Percentiles rank a stretch among this genome's conserved stretches.
Evolutionary conservation across 2,329 filamentous ascomycete species (phyloP).

Genomic region (Fusarium floridanum): DNA sequence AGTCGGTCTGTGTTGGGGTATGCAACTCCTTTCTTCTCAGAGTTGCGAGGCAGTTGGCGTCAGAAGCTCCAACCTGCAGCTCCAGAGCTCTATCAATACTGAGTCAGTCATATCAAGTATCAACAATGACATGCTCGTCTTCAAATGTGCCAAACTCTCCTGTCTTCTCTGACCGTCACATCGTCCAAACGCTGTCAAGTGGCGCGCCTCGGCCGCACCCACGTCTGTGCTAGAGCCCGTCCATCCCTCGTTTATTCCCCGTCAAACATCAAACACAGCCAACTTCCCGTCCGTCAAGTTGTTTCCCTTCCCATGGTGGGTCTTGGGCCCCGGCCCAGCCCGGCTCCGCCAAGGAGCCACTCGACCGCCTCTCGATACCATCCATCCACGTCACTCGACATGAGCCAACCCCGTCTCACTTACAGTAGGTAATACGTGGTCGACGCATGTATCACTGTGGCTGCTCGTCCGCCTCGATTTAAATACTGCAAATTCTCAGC

Average conservation of each 20-base stretch:
- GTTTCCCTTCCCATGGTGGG: conserved; percentile 31
- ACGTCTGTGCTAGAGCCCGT: conserved; percentile 38
- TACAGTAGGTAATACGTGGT: conserved; percentile 13
- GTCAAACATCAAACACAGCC: conserved; percentile 39
- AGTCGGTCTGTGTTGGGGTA: conserved; percentile 1
- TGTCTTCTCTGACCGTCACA: not conserved
- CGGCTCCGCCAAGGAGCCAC: conserved; percentile 19
- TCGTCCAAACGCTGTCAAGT: conserved; percentile 25
- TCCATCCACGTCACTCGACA: conserved; percentile 39
- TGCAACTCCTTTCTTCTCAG: not conserved
- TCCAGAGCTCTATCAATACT: not conserved
- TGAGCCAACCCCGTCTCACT: conserved; percentile 34
- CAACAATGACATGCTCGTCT: not conserved
- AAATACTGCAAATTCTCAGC: not conserved
- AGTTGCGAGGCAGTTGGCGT: not conserved
- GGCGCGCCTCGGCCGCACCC: conserved; percentile 42
- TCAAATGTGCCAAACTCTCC: not conserved
- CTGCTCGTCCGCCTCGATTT: not conserved
- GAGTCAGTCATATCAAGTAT: not conserved
- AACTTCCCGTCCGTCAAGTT: conserved; percentile 28
- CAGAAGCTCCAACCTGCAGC: not conserved
- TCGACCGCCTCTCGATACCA: conserved; percentile 31
- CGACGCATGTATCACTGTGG: not conserved
- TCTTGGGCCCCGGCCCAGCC: conserved; percentile 22
- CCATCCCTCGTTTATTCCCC: conserved; percentile 32